Evolutionary conservation across 768 basidiomycete species (phyloP).

Genomic region (Trametes elegans): DNA sequence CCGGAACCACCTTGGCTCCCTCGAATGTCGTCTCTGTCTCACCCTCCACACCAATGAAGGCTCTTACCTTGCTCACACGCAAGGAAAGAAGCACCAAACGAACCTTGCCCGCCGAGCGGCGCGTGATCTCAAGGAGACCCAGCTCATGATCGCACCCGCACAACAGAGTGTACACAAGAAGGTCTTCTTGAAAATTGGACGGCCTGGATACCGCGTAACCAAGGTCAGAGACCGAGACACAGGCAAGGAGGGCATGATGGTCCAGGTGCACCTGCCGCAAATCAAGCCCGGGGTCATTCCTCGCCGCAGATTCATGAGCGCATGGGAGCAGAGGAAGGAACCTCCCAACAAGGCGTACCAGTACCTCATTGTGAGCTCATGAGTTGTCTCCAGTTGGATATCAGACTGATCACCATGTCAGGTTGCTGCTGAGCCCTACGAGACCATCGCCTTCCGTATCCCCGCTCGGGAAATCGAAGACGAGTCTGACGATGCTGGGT

Average conservation of each 20-base stretch:
- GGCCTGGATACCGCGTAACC: constrained; percentile 93
- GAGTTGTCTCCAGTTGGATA: neutral
- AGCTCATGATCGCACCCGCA: constrained; percentile 83
- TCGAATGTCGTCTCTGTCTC: constrained; percentile 96
- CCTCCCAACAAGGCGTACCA: constrained; percentile 96
- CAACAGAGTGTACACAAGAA: constrained; percentile 84
- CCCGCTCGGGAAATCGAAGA: constrained; percentile 97
- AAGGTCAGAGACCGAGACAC: constrained; percentile 92
- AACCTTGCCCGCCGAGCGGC: constrained; percentile 97
- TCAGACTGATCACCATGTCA: constrained; percentile 38
- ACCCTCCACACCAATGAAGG: constrained; percentile 99
- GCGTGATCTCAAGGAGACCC: constrained; percentile 93
- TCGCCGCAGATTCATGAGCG: constrained; percentile 90
- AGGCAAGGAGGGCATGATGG: constrained; percentile 95
- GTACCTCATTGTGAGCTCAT: constrained; percentile 90
- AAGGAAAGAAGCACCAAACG: constrained; percentile 99
- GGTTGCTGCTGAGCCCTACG: constrained; percentile 99
- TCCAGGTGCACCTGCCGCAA: constrained; percentile 94
- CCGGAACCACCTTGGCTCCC: constrained; percentile 95
- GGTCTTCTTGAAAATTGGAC: constrained; percentile 95
- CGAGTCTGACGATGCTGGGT: constrained; percentile 84
- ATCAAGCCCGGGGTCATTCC: constrained; percentile 86
- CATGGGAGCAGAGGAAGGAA: constrained; percentile 96
- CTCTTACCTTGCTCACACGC: constrained; percentile 97
- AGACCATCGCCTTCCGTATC: constrained; percentile 98